phyloP scores from a whole-genome alignment of 345 rosid genomes.

The Salix udensis region DNA sequence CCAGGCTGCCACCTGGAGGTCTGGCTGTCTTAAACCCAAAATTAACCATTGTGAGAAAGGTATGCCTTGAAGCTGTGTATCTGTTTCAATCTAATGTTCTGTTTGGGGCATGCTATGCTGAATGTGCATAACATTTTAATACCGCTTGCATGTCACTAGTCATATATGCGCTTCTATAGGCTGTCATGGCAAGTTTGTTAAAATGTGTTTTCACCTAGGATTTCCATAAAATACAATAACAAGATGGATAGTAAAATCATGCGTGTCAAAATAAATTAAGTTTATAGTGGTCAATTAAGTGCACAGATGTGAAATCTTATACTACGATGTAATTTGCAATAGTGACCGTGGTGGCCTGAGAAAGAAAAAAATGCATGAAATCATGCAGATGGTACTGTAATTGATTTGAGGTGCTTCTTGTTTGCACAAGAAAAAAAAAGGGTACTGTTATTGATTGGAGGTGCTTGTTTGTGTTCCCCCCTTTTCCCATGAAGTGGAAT shows the following conservation, averaged over 20 bases:
- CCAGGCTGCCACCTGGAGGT: constrained; percentile 99
- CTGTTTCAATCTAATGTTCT: neutral
- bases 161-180: neutral
- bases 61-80: constrained; percentile 18
- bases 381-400: no score
- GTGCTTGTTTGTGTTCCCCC: no score
- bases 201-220: neutral
- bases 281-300: neutral
- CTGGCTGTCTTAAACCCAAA: constrained; percentile 92
- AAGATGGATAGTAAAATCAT: neutral
- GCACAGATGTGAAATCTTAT: neutral
- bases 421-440: no score
- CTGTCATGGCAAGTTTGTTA: neutral
- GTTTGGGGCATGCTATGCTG: neutral
- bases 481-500: no score
- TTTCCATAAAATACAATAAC: neutral
- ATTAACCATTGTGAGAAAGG: constrained; percentile 97
- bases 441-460: no score
- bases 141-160: neutral
- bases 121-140: neutral
- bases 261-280: neutral
- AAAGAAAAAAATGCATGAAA: no score
- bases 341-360: no score
- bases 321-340: neutral
- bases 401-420: no score